phyloP scores from a whole-genome alignment of 345 rosid genomes.

The Arabis hirsuta region DNA sequence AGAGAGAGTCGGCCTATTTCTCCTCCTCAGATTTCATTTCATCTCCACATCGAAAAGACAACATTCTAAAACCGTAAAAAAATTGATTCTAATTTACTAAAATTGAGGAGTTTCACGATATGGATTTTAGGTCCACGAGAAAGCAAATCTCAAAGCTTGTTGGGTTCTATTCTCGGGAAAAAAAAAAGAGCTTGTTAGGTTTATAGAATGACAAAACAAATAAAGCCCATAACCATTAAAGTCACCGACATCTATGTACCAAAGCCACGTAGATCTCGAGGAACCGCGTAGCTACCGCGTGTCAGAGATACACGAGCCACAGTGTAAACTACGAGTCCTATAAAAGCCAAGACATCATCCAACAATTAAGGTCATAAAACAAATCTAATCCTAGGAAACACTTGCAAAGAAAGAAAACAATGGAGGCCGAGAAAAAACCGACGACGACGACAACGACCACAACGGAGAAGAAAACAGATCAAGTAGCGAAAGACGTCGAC shows the following conservation, averaged over 20 bases:
- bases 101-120: no score
- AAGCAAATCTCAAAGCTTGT: no score
- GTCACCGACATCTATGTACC: constrained; percentile 19
- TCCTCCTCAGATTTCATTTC: no score
- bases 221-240: background rate
- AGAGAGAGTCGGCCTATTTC: no score
- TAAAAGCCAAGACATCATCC: constrained; percentile 24
- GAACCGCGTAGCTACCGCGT: constrained; percentile 37
- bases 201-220: no score
- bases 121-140: no score
- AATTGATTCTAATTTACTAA: no score
- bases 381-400: background rate
- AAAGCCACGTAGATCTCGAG: constrained; percentile 30
- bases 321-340: background rate
- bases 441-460: constrained; percentile 5
- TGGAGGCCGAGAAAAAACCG: constrained; percentile 36
- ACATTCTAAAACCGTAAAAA: no score
- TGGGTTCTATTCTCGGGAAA: no score
- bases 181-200: no score
- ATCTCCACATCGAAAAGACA: no score
- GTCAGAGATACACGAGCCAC: constrained; percentile 19
- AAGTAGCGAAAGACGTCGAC: constrained; percentile 17
- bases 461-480: constrained; percentile 13
- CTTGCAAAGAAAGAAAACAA: background rate
- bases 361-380: background rate